Conservation (phyloP, 805 yeast species). For the Cyberlindnera xishuangbannaensis region DNA sequence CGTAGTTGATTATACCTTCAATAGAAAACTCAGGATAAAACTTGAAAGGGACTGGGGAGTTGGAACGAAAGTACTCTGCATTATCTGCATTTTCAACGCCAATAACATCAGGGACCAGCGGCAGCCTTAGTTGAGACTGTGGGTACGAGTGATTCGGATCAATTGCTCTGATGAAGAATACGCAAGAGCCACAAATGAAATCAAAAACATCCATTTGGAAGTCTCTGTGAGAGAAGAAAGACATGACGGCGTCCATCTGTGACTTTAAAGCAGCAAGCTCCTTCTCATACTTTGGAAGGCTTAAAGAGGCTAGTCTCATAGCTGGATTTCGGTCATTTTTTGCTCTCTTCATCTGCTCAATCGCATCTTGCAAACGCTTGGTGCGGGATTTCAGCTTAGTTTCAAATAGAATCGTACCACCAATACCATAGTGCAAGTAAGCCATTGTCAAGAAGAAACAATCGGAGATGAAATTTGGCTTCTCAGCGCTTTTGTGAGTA, state of each 20-base stretch:
- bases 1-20: constrained; percentile 74
- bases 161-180: constrained; percentile 62
- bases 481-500: constrained; percentile 30
- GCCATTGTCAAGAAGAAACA: constrained; percentile 78
- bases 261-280: constrained; percentile 34
- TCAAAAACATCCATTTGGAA: constrained; percentile 68
- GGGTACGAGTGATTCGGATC: constrained; percentile 73
- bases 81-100: constrained; percentile 68
- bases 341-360: constrained; percentile 40
- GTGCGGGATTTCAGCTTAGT: constrained; percentile 50
- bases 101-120: constrained; percentile 52
- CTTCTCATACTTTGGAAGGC: constrained; percentile 46
- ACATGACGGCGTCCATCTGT: constrained; percentile 53
- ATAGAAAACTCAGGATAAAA: constrained; percentile 80
- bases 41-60: constrained; percentile 72
- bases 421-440: constrained; percentile 82
- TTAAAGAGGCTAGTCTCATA: constrained; percentile 31
- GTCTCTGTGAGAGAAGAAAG: constrained; percentile 51
- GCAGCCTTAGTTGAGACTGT: constrained; percentile 40
- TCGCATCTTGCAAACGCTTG: constrained; percentile 42
- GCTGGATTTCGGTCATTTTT: constrained; percentile 16
- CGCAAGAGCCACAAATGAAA: constrained; percentile 68
- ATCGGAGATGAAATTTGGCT: constrained; percentile 80
- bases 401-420: constrained; percentile 61
- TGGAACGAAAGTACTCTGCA: constrained; percentile 58